Percentiles rank a stretch among this genome's conserved stretches.
These are phyloP conservation scores for Eucalyptus victrix DNA, from an alignment of 345 rosid genomes.

Conservation along the genomic window DNA sequence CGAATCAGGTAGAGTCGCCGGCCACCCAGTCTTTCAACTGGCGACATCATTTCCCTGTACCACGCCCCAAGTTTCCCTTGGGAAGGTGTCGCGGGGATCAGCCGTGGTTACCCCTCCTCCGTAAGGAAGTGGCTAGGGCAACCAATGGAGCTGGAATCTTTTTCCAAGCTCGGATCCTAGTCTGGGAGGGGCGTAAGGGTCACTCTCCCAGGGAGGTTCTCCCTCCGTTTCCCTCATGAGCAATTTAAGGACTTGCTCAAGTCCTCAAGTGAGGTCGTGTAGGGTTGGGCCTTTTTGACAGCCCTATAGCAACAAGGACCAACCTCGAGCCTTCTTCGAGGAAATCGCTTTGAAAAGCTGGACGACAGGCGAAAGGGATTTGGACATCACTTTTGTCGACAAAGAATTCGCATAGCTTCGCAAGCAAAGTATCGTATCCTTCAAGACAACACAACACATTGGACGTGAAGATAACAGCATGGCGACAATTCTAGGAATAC, in stretches of 20 bases:
- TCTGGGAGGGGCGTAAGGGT: too few relatives aligned
- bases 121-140: too few relatives aligned
- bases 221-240: too few relatives aligned
- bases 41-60: too few relatives aligned
- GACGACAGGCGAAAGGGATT: neutral
- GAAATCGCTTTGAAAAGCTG: neutral
- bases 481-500: neutral
- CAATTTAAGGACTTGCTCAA: too few relatives aligned
- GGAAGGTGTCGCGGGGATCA: too few relatives aligned
- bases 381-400: neutral
- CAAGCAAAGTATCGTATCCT: neutral
- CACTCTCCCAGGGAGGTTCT: too few relatives aligned
- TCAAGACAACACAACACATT: neutral
- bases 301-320: neutral
- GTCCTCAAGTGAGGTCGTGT: neutral
- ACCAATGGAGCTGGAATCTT: too few relatives aligned
- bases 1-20: neutral
- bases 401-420: neutral
- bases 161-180: too few relatives aligned
- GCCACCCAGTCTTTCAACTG: too few relatives aligned
- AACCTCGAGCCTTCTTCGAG: neutral
- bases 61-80: too few relatives aligned
- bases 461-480: neutral
- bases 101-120: too few relatives aligned
- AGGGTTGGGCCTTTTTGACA: neutral